Evolutionary conservation across 2,329 filamentous ascomycete species (phyloP), one percentile per base, ranked within the genome.

Genomic region (Diaporthe nobilis): DNA sequence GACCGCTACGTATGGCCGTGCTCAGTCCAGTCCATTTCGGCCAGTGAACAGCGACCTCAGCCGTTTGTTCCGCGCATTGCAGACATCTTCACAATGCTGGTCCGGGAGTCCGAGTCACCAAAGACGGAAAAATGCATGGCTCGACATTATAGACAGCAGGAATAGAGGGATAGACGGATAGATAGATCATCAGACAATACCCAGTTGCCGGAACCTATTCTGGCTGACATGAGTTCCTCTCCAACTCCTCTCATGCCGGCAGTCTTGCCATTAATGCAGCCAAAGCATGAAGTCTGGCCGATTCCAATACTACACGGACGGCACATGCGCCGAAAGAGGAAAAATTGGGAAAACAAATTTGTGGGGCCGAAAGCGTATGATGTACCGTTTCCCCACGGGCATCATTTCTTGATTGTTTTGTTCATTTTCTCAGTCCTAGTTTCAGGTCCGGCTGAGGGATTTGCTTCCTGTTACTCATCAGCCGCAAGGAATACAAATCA

Each of bases 401-500:
- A 20, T 25, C n/a, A 31, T 10, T 28, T 39, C 13, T 53, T 37
- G 22, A 51, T 7, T 6, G 39, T 68, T 9, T 12, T 53, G 44
- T 13, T 68, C 47, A 5, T 8, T 37, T 25, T 8, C 22, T 12
- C 37, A n/a, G 13, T 39, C 31, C 47, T 9, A 22, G 31, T 53
- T 53, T 53, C 44, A 68, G 25, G 31, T 4, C 65, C 53, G 20
- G 65, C 65, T 10, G 65, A 68, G 22, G 65, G 65, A 28, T 53
- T 68, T 39, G 0, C 34, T 4, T 39, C 22, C 47, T 68, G 65
- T 53, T 39, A 39, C 31, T 47, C 34, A 39, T 39, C 47, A 53
- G 13, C 49, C 22, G 17, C 22, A 51, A 28, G 47, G 47, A 51
- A 51, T 37, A 15, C 22, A 67, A 15, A 67, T 51, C 44, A 25